These are phyloP conservation scores for Zelopaecilomyces penicillatus DNA, from an alignment of 2,329 filamentous ascomycete species.

Conservation along the genomic window DNA sequence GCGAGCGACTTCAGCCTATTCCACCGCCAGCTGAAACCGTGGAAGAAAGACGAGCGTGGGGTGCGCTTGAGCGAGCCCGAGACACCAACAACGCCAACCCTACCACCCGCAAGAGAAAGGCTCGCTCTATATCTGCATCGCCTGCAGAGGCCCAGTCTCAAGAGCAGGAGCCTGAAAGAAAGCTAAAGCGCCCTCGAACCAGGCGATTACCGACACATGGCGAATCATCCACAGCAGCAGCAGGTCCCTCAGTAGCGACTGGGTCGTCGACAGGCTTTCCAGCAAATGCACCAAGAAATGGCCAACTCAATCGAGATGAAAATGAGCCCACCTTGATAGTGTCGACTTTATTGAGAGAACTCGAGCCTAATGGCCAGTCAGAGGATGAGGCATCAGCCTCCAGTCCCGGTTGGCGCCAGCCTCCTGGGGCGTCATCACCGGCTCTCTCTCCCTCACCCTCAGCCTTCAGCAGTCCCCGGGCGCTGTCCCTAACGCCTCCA, in stretches of 20 bases:
- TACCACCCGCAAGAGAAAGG: slow-evolving; percentile 64
- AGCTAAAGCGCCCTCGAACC: slow-evolving; percentile 79
- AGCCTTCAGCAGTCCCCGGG: slow-evolving; percentile 58
- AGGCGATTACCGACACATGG: slow-evolving; percentile 49
- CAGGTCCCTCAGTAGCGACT: slow-evolving; percentile 22
- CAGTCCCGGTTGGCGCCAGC: slow-evolving; percentile 21
- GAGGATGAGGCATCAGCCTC: slow-evolving; percentile 42
- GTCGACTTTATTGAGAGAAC: slow-evolving; percentile 78
- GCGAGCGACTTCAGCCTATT: slow-evolving; percentile 51
- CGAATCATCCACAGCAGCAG: slow-evolving; percentile 37
- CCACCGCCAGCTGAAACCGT: slow-evolving; percentile 58
- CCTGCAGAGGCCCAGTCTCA: slow-evolving; percentile 54
- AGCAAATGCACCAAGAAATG: slow-evolving; percentile 16
- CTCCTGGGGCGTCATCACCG: slow-evolving; percentile 45
- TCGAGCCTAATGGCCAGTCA: slow-evolving; percentile 57
- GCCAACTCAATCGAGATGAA: slow-evolving; percentile 16
- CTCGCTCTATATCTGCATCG: slow-evolving; percentile 60
- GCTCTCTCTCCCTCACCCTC: slow-evolving; percentile 57
- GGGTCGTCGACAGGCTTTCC: slow-evolving; percentile 18
- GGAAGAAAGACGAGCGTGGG: slow-evolving; percentile 82
- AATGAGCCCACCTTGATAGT: slow-evolving; percentile 73
- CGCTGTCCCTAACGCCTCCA: slow-evolving; percentile 60
- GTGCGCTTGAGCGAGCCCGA: slow-evolving; percentile 77
- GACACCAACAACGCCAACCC: slow-evolving; percentile 51
- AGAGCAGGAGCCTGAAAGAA: slow-evolving; percentile 69